phyloP scores from a whole-genome alignment of 176 grass and related monocot species.

The Sorghum bicolor region Sorghum_bicolor_NCBIv3 NC_012873.2:9668501-9669000 shows the following conservation, averaged over 20 bases:
- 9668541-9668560: neutral
- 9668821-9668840: conserved; percentile 13
- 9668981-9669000: conserved; percentile 87
- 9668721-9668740: conserved; percentile 86
- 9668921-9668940: conserved; percentile 97
- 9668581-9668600: neutral
- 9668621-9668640: conserved; percentile 89
- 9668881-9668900: conserved; percentile 97
- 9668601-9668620: conserved; percentile 22
- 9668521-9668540: neutral
- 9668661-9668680: conserved; percentile 90
- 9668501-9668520: neutral
- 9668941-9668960: conserved; percentile 97
- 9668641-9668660: conserved; percentile 89
- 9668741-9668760: conserved; percentile 98
- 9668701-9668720: conserved; percentile 88
- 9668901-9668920: conserved; percentile 92
- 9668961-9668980: conserved; percentile 94
- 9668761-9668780: conserved; percentile 92
- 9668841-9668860: neutral
- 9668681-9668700: conserved; percentile 91
- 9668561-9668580: neutral
- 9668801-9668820: conserved; percentile 10
- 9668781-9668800: conserved; percentile 90
- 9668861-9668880: conserved; percentile 35